Percentiles rank a stretch among this genome's conserved stretches.
phyloP scores from a whole-genome alignment of 2,329 filamentous ascomycete genomes.

The Fusarium pseudocircinatum region DNA sequence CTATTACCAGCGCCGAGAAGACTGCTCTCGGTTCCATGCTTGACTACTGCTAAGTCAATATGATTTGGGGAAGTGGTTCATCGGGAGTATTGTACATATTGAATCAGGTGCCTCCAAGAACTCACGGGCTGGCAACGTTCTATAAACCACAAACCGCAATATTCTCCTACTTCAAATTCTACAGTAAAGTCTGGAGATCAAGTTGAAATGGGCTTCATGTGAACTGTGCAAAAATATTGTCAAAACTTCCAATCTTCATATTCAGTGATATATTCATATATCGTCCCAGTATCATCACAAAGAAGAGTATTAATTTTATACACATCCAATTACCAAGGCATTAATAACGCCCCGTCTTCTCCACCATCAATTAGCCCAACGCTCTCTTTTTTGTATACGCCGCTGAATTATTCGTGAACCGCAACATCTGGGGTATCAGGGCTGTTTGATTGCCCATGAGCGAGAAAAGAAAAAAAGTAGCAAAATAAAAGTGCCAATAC shows the following conservation, averaged over 20 bases:
- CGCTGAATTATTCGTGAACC: conserved; percentile 33
- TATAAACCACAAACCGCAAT: background rate
- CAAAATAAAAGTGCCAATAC: conserved; percentile 10
- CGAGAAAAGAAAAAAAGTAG: conserved; percentile 1
- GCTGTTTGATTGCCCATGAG: conserved; percentile 17
- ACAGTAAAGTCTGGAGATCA: background rate
- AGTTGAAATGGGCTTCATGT: background rate
- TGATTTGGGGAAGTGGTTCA: background rate
- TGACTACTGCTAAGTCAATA: conserved; percentile 41
- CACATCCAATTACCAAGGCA: conserved; percentile 21
- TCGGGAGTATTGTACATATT: background rate
- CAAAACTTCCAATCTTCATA: background rate
- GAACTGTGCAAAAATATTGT: background rate
- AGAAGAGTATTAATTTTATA: conserved; percentile 34
- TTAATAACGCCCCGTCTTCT: conserved; percentile 19
- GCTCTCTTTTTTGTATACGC: conserved; percentile 29
- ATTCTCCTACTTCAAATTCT: background rate
- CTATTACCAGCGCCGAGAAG: conserved; percentile 78
- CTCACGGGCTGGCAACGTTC: background rate
- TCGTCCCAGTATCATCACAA: conserved; percentile 31
- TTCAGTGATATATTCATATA: conserved; percentile 13
- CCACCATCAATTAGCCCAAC: background rate
- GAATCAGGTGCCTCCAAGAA: background rate
- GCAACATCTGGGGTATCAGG: conserved; percentile 39
- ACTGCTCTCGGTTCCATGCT: conserved; percentile 63